phyloP scores from a whole-genome alignment of 495 filamentous ascomycete genomes.

The Rhizodiscina lignyota region DNA sequence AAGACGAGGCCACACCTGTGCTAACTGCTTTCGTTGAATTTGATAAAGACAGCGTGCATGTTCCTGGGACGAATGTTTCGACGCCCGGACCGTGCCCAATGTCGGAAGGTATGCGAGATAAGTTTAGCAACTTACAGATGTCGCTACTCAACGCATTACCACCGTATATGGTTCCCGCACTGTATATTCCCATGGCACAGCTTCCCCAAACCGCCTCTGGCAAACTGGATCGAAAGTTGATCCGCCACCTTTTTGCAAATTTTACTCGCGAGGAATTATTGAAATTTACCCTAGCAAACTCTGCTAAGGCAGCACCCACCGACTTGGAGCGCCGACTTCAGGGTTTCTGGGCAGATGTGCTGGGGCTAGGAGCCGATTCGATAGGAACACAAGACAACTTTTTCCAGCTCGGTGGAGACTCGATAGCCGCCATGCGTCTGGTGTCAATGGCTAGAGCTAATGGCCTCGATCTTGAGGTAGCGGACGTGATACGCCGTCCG shows the following conservation, averaged over 20 bases:
- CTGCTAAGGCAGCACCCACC: neutral
- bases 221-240: constrained; percentile 43
- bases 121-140: too few relatives aligned
- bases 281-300: neutral
- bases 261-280: neutral
- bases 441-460: constrained; percentile 10
- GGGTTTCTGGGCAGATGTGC: constrained; percentile 4
- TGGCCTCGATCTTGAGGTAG: constrained; percentile 25
- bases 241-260: constrained; percentile 16
- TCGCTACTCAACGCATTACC: too few relatives aligned
- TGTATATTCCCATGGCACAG: too few relatives aligned
- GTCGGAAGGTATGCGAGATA: constrained; percentile 1
- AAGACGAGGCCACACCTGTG: neutral
- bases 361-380: constrained; percentile 5
- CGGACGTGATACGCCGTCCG: constrained; percentile 31
- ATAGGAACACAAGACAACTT: constrained; percentile 12
- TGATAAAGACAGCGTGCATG: neutral
- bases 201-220: too few relatives aligned
- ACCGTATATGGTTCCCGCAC: too few relatives aligned
- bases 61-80: constrained; percentile 16
- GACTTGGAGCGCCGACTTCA: constrained; percentile 6
- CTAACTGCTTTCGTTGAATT: constrained; percentile 10
- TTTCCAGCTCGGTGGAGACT: constrained; percentile 15
- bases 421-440: constrained; percentile 13
- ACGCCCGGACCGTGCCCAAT: constrained; percentile 21